Base-by-base conservation (phyloP, 1,284 basidiomycete species). In the Tetrapyrgos nigripes region DNA sequence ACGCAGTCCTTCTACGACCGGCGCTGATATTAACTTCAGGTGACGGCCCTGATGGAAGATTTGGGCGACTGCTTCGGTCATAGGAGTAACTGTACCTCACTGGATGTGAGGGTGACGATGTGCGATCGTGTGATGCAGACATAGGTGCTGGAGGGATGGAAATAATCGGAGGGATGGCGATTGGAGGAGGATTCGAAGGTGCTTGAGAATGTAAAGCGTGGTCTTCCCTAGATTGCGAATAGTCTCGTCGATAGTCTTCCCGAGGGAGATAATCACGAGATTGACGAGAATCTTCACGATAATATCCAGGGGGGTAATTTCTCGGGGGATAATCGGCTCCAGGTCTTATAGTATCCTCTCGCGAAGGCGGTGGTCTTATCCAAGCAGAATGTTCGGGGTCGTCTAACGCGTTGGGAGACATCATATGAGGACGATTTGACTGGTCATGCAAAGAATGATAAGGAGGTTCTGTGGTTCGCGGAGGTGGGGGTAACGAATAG, bases 81-180 rank as follows among this genome's bases (percentile, higher is more conserved):
- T 61, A 61, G 14, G 59, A 61, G 31, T 57, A 61, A 17, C 40
- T 48, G 23, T 50, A 57, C 11, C 49, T 46, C 51, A 54, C 46
- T 28, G 33, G 35, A 23, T 45, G 40, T 9, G 40, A 44, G 21
- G 50, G 50, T 29, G 54, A 55, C 5, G 50, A 57, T 11, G 28
- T 26, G 29, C 48, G 45, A 17, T 57, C 37, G 4, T 46, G 28
- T 17, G 59, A 31, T 19, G 59, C 35, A n/a, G 58, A 31, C 44
- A 29, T 29, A n/a, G 57, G 47, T 28, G 57, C 56, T 21, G 58
- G 31, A 33, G 53, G 49, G 14, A 55, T 55, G 14, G 53, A 50
- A 5, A 59, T 55, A 11, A 53, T 51, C n/a, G 58, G 53, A 4
- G 55, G 59, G 24, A 45, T 26, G n/a, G 40, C 28, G 17, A 45